Base-by-base conservation (phyloP, 768 basidiomycete genomes). In the Boletellus ananas region DNA sequence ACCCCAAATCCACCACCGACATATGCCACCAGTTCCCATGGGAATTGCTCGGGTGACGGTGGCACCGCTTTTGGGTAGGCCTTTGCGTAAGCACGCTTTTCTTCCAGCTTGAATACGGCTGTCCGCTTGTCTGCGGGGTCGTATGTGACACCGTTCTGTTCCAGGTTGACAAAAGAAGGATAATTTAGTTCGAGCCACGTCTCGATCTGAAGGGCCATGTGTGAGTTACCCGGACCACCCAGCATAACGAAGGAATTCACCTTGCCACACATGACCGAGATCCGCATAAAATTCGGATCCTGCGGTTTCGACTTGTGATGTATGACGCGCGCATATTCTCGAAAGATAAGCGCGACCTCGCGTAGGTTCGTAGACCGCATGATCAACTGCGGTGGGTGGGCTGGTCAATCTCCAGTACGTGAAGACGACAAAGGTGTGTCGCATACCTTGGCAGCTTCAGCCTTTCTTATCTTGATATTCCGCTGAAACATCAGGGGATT, bases 391-490 rank as follows among this genome's bases (percentile, higher is more conserved):
- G 8, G 33, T 29, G 25, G 1, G 14, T 6, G 17, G 23, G 29
- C 4, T 3, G 1, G 16, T 61, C 36, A 51, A 39, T 42, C 35
- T 35, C 4, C 6, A 23, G 29, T 0, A 21, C 12, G 13, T 29
- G 18, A 7, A 20, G 49, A 29, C 20, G 20, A 31, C 13, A 40
- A 14, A 8, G 10, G 1, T 18, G 40, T 21, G 41, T 17, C 6
- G 71, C 85, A 49, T 62, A 93, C 94, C 57, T 72, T 60, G 2
- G 94, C 92, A 40, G 95, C 93, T 57, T 85, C 81, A 1, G 92
- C 93, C 64, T 93, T 94, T 51, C 94, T 80, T 54, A 99, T 99
- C 72, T 99, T 98, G 65, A 96, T 84, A 65, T 96, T 94, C 60
- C 78, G 70, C 57, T 86, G 78, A 69, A 97, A 83, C 79, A 97